Base-by-base conservation (phyloP, 495 filamentous ascomycete genomes). In the Clohesyomyces aquaticus region DNA sequence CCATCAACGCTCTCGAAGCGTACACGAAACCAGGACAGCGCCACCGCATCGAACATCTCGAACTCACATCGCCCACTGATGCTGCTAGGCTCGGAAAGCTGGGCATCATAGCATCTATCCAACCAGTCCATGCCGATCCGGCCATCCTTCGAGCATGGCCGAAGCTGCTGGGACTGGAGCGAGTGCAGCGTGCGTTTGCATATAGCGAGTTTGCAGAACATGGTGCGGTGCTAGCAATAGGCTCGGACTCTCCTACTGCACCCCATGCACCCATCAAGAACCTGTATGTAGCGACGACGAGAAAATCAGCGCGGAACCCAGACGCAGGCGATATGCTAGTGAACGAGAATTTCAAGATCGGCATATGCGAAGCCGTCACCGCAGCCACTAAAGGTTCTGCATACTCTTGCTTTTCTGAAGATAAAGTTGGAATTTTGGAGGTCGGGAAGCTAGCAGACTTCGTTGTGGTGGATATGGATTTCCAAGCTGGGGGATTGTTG, bases 71-170 rank as follows among this genome's bases (percentile, higher is more conserved):
- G 0, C 77, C 78, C 1, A 76, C 73, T 28, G 84, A 87, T 55
- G 83, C 80, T 0, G 73, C 61, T 3, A 71, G 85, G 0, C 76
- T 87, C 1, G 84, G 83, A 4, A 64, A 75, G 32, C 74, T 81
- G 14, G 79, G 83, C 19, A 85, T 88, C 66, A 85, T 83, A 38
- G 85, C 85, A 4, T 85, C 81, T 3, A 80, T 87, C n/a, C 83
- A 87, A 67, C 83, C 85, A 0, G 83, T 87, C 2, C 85, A 88
- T 61, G 77, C 82, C 2, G 85, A 88, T 64, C 85, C 85, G 4
- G 83, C 83, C 1, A 85, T 86, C 46, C 76, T 87, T 23, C 76
- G 77, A 11, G 84, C 81, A 0, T 87, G 85, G 85, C 82, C 82
- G 22, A 73, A 70, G 6, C 70, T 87, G 23, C 71, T 87, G 4